These are phyloP conservation scores for Debaryomyces castellii DNA, from an alignment of 805 yeast genomes.

Conservation along the genomic window DNA sequence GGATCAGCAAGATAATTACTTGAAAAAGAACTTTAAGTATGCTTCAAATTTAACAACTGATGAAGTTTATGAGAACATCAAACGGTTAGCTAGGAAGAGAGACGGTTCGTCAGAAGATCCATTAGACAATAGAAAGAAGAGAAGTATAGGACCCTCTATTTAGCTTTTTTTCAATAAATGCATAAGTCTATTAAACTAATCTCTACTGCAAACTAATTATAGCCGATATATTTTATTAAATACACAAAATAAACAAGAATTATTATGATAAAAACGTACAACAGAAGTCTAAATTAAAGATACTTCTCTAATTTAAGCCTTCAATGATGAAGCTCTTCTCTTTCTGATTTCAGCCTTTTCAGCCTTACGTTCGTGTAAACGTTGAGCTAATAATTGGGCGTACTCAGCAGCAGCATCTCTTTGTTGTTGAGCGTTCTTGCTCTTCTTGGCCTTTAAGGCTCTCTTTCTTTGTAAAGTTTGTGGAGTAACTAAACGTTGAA, in stretches of 20 bases:
- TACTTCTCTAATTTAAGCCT: slow-evolving; percentile 55
- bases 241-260: slow-evolving; percentile 19
- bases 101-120: background rate
- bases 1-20: slow-evolving; percentile 63
- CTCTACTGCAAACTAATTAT: background rate
- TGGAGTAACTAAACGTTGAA: slow-evolving; percentile 99
- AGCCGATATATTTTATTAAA: slow-evolving; percentile 18
- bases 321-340: slow-evolving; percentile 99
- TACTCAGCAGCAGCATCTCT: slow-evolving; percentile 99
- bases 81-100: slow-evolving; percentile 40
- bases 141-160: slow-evolving; percentile 8
- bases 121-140: background rate
- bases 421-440: slow-evolving; percentile 96
- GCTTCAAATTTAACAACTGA: slow-evolving; percentile 51
- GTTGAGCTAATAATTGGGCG: slow-evolving; percentile 97
- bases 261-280: slow-evolving; percentile 7
- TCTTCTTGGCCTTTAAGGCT: slow-evolving; percentile 89
- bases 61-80: slow-evolving; percentile 63
- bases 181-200: background rate
- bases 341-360: slow-evolving; percentile 97
- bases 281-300: slow-evolving; percentile 8
- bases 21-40: slow-evolving; percentile 51
- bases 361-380: slow-evolving; percentile 97
- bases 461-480: slow-evolving; percentile 99
- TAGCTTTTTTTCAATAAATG: background rate